Evolutionary conservation across 805 yeast species (phyloP).

Genomic region (Schwanniomyces vanrijiae): DNA sequence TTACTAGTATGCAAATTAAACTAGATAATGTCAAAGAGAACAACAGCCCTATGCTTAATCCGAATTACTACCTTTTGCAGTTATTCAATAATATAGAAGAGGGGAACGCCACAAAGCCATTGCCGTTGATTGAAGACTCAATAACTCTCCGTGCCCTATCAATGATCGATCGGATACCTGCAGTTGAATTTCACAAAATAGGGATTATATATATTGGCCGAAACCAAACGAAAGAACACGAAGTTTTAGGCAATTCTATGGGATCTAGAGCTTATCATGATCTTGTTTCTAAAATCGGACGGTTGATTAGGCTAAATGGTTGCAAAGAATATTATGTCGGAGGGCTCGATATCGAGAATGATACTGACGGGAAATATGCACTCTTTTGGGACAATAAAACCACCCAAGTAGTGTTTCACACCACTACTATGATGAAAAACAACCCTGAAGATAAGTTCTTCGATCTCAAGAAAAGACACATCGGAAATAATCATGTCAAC

Average conservation of each 20-base stretch:
- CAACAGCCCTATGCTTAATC: slow-evolving; percentile 12
- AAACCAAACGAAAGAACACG: slow-evolving; percentile 60
- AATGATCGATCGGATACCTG: slow-evolving; percentile 72
- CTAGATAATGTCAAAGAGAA: slow-evolving; percentile 26
- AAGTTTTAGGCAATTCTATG: slow-evolving; percentile 59
- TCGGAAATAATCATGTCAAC: slow-evolving; percentile 83
- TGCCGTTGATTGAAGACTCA: slow-evolving; percentile 51
- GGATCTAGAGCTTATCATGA: slow-evolving; percentile 66
- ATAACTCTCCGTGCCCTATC: slow-evolving; percentile 49
- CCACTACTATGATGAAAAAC: slow-evolving; percentile 80
- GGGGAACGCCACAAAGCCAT: slow-evolving; percentile 36
- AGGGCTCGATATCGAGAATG: slow-evolving; percentile 71
- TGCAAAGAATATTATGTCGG: slow-evolving; percentile 61
- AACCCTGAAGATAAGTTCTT: slow-evolving; percentile 37
- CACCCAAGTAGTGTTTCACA: slow-evolving; percentile 72
- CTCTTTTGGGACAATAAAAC: slow-evolving; percentile 70
- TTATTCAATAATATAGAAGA: slow-evolving; percentile 44
- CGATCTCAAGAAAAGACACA: slow-evolving; percentile 73
- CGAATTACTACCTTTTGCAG: slow-evolving; percentile 54
- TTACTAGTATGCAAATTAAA: slow-evolving; percentile 44
- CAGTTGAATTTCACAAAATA: slow-evolving; percentile 73
- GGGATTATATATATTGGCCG: slow-evolving; percentile 77
- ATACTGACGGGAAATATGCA: slow-evolving; percentile 75
- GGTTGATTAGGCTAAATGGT: slow-evolving; percentile 54
- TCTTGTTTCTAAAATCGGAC: slow-evolving; percentile 62